Evolutionary conservation across 345 rosid genomes (phyloP).

Genomic region (Camelina laxa): DNA sequence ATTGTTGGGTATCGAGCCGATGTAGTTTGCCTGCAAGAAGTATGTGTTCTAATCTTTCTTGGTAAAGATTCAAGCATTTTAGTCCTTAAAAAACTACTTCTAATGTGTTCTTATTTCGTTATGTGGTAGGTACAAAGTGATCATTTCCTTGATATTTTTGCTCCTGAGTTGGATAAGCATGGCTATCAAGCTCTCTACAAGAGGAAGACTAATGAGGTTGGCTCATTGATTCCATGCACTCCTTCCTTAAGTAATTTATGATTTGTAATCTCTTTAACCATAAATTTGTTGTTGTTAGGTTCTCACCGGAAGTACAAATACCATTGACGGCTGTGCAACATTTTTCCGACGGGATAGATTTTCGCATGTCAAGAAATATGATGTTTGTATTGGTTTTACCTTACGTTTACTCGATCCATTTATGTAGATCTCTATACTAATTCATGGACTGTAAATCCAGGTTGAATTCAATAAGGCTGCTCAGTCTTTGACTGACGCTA

Average conservation of each 20-base stretch:
- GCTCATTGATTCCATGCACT: constrained; percentile 36
- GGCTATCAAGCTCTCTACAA: constrained; percentile 94
- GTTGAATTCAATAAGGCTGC: constrained; percentile 99
- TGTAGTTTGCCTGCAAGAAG: constrained; percentile 98
- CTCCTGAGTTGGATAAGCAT: constrained; percentile 94
- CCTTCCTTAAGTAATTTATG: constrained; percentile 6
- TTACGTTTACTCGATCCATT: constrained; percentile 1
- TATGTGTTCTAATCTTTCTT: constrained; percentile 27
- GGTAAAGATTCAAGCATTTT: not conserved
- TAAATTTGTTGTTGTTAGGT: constrained; percentile 54
- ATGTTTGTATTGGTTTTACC: constrained; percentile 57
- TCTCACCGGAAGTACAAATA: constrained; percentile 64
- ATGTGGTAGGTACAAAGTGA: constrained; percentile 86
- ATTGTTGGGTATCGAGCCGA: constrained; percentile 97
- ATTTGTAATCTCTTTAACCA: constrained; percentile 8
- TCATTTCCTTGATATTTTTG: constrained; percentile 84
- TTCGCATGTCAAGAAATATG: constrained; percentile 96
- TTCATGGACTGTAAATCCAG: constrained; percentile 48
- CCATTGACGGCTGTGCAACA: constrained; percentile 95
- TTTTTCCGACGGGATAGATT: constrained; percentile 97
- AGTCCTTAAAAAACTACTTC: constrained; percentile 31
- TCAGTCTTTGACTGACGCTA: constrained; percentile 93
- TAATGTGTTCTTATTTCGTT: constrained; percentile 4
- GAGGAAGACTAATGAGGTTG: constrained; percentile 94
- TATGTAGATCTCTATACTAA: constrained; percentile 34